These are phyloP conservation scores for Blastobotrys muscicola DNA, from an alignment of 805 yeast species.

Conservation along the genomic window DNA sequence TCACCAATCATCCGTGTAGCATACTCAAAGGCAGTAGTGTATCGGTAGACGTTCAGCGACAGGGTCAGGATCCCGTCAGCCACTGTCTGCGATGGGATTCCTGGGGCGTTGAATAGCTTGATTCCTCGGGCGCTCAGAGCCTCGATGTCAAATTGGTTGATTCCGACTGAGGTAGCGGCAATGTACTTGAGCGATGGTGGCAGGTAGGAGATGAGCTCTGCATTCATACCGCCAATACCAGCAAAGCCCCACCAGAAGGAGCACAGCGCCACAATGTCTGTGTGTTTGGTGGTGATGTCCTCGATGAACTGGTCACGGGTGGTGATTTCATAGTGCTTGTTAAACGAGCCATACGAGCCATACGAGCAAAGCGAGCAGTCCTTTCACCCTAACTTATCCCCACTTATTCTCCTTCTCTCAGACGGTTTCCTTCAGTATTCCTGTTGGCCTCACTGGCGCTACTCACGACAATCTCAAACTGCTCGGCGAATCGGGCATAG, in stretches of 20 bases:
- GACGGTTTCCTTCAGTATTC: too few species aligned
- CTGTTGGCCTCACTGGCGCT: too few species aligned
- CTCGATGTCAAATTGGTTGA: conserved; percentile 41
- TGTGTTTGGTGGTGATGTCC: conserved; percentile 32
- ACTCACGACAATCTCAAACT: too few species aligned
- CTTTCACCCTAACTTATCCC: too few species aligned
- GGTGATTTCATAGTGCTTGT: conserved; percentile 4
- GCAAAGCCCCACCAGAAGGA: conserved; percentile 44
- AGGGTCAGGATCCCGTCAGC: conserved; percentile 61
- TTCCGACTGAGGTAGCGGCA: conserved; percentile 53
- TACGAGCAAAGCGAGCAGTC: too few species aligned
- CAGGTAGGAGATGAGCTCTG: conserved; percentile 32
- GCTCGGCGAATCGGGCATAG: too few species aligned
- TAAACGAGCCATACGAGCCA: too few species aligned
- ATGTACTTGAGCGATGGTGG: conserved; percentile 42
- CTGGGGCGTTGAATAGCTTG: conserved; percentile 46
- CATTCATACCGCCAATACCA: conserved; percentile 15
- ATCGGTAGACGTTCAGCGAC: conserved; percentile 51
- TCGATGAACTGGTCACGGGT: conserved; percentile 30
- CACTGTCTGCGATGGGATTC: conserved; percentile 50
- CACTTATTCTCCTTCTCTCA: too few species aligned
- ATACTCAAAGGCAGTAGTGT: conserved; percentile 39
- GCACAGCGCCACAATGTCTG: conserved; percentile 45
- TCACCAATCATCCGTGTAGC: conserved; percentile 31
- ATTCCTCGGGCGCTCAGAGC: conserved; percentile 37